Conservation (phyloP, 1,284 basidiomycete species). For the Sutorius eximius region DNA sequence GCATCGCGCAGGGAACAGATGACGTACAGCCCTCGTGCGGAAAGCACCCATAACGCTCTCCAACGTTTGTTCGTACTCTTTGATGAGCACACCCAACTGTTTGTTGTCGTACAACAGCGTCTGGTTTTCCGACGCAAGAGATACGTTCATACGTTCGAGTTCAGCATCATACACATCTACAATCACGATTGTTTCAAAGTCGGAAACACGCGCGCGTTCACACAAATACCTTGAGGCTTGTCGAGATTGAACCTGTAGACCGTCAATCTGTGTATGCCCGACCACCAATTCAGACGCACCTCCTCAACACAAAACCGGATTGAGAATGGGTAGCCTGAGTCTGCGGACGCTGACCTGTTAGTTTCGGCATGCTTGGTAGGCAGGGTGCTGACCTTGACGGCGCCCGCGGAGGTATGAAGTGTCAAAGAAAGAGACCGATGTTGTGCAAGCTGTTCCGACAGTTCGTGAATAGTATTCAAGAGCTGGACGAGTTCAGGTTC, state of each 20-base stretch:
- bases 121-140: constrained; percentile 86
- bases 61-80: constrained; percentile 95
- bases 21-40: constrained; percentile 84
- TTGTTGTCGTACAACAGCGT: constrained; percentile 92
- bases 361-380: not conserved
- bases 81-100: constrained; percentile 85
- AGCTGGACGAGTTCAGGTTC: constrained; percentile 59
- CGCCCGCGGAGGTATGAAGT: constrained; percentile 65
- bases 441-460: constrained; percentile 80
- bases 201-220: not conserved
- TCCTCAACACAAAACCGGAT: constrained; percentile 90
- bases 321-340: constrained; percentile 67
- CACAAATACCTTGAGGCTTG: constrained; percentile 73
- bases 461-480: constrained; percentile 74
- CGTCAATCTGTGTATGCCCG: not conserved
- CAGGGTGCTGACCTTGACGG: constrained; percentile 67
- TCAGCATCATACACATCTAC: constrained; percentile 91
- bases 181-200: constrained; percentile 1
- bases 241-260: constrained; percentile 79
- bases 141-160: constrained; percentile 85
- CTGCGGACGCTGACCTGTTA: constrained; percentile 35
- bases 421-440: constrained; percentile 66
- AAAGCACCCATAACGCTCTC: constrained; percentile 96
- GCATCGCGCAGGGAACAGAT: constrained; percentile 5
- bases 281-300: constrained; percentile 43